phyloP scores from a whole-genome alignment of 495 filamentous ascomycete genomes.

The Parathielavia appendiculata region DNA sequence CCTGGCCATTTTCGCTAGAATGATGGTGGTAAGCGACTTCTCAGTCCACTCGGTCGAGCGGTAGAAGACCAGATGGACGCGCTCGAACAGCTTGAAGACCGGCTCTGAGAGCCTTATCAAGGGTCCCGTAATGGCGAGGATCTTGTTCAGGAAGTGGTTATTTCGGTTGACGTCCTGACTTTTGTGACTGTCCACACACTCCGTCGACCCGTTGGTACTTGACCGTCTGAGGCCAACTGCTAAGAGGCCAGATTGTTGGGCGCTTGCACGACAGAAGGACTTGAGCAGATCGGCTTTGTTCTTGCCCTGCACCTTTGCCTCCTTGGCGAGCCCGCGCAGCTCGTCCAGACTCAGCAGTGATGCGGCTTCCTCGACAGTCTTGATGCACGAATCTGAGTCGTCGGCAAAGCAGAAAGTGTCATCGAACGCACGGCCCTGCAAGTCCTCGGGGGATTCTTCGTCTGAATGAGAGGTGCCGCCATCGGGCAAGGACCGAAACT shows the following conservation, averaged over 20 bases:
- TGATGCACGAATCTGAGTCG: constrained; percentile 63
- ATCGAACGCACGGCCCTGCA: constrained; percentile 46
- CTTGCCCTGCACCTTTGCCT: constrained; percentile 80
- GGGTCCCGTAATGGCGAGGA: constrained; percentile 71
- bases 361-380: constrained; percentile 78
- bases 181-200: constrained; percentile 19
- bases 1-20: constrained; percentile 79
- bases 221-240: constrained; percentile 53
- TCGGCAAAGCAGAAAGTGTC: constrained; percentile 72
- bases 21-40: constrained; percentile 91
- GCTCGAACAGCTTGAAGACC: constrained; percentile 79
- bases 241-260: constrained; percentile 65
- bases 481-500: constrained; percentile 13
- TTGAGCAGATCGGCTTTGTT: constrained; percentile 77
- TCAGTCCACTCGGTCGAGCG: constrained; percentile 96
- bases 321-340: constrained; percentile 77
- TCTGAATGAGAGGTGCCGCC: background rate
- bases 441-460: background rate
- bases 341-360: constrained; percentile 78
- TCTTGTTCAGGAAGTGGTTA: constrained; percentile 55
- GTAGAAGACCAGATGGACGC: constrained; percentile 94
- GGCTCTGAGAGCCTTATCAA: constrained; percentile 74
- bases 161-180: constrained; percentile 38
- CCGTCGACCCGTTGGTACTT: constrained; percentile 45
- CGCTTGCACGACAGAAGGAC: constrained; percentile 64